These are phyloP conservation scores for Apophysomyces sp. DNA, from an alignment of 371 early-diverging fungal genomes.

Conservation along the genomic window DNA sequence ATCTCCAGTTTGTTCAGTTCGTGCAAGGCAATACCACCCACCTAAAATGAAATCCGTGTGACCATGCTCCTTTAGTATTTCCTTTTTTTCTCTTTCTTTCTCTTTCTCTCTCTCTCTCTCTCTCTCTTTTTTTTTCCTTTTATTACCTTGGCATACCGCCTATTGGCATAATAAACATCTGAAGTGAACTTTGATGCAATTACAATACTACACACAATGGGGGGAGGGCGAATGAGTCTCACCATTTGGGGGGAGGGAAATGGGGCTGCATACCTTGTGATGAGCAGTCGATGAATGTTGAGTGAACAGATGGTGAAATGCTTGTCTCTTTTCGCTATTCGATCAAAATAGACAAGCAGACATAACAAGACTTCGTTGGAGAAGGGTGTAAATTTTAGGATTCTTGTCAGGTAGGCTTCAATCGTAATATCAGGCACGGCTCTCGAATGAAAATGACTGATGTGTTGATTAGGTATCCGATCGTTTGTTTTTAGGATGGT, in stretches of 20 bases:
- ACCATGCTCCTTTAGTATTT: too few relatives aligned
- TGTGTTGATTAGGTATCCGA: constrained; percentile 53
- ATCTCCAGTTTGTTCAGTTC: constrained; percentile 87
- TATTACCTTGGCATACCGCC: constrained; percentile 63
- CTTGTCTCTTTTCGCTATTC: constrained; percentile 51
- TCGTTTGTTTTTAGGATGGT: constrained; percentile 61
- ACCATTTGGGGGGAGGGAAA: background rate
- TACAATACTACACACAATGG: constrained; percentile 44
- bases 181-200: constrained; percentile 79
- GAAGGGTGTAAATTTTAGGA: constrained; percentile 74
- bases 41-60: constrained; percentile 37
- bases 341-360: constrained; percentile 81
- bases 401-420: constrained; percentile 60
- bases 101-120: background rate
- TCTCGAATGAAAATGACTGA: constrained; percentile 79
- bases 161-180: constrained; percentile 79
- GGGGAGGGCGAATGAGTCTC: background rate
- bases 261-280: constrained; percentile 43
- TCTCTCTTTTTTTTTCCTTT: constrained; percentile 5
- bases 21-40: constrained; percentile 73
- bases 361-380: constrained; percentile 71
- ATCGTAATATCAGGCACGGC: constrained; percentile 72
- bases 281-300: constrained; percentile 78
- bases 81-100: too few relatives aligned
- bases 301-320: constrained; percentile 61